A percentile compares a stretch with the other conserved stretches of the same genome.
Conservation (phyloP, 2,329 filamentous ascomycete genomes). For the Penicillium sp. region DNA sequence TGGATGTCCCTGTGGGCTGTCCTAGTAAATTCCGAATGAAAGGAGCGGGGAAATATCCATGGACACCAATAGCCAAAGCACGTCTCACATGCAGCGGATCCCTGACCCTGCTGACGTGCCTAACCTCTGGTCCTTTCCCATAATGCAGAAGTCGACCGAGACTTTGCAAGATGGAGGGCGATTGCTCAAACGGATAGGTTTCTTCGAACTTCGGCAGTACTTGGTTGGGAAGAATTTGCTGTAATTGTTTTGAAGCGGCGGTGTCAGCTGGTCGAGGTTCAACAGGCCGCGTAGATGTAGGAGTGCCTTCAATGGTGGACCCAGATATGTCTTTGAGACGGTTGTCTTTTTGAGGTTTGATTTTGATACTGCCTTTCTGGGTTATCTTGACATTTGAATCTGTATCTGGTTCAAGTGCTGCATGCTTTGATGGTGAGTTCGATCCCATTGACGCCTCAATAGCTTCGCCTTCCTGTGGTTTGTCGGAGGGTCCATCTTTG, state of each 20-base stretch:
- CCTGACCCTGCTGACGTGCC: constrained; percentile 70
- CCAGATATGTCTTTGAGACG: constrained; percentile 24
- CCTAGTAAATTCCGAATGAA: constrained; percentile 88
- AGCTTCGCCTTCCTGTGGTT: constrained; percentile 27
- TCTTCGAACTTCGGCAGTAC: constrained; percentile 49
- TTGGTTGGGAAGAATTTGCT: constrained; percentile 45
- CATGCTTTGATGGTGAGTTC: constrained; percentile 18
- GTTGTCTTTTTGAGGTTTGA: constrained; percentile 28
- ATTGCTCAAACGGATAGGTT: constrained; percentile 45
- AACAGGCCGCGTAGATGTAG: constrained; percentile 20
- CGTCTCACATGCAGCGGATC: constrained; percentile 72
- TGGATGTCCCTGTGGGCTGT: constrained; percentile 90
- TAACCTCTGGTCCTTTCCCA: constrained; percentile 57
- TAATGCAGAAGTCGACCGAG: constrained; percentile 46
- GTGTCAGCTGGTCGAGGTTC: constrained; percentile 29
- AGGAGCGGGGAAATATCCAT: constrained; percentile 87
- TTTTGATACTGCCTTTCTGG: constrained; percentile 30
- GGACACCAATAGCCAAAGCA: constrained; percentile 88
- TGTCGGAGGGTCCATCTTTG: constrained; percentile 25
- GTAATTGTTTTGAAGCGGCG: constrained; percentile 36
- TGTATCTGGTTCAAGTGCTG: constrained; percentile 17
- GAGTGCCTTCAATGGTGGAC: constrained; percentile 16
- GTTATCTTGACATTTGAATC: constrained; percentile 27
- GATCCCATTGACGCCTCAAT: constrained; percentile 24
- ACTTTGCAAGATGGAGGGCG: constrained; percentile 64